These are phyloP conservation scores for Leccinum barrowsii DNA, from an alignment of 768 basidiomycete genomes.

Conservation along the genomic window DNA sequence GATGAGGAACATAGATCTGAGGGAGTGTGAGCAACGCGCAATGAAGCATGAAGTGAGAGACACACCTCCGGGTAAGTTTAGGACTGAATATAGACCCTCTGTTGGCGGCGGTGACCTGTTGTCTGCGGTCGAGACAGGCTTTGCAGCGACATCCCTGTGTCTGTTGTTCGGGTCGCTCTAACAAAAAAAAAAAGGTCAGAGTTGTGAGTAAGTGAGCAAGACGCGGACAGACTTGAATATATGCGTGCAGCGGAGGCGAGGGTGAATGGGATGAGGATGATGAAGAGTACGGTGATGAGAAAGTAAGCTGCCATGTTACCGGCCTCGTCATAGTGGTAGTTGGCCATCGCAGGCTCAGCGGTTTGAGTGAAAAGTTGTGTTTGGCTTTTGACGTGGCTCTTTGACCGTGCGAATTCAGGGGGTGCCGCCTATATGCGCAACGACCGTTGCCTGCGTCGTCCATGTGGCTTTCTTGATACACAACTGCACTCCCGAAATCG, in stretches of 20 bases:
- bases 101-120: slow-evolving; percentile 39
- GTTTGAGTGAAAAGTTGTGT: neutral
- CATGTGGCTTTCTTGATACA: too few relatives aligned
- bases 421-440: too few relatives aligned
- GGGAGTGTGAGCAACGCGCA: neutral
- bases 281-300: slow-evolving; percentile 81
- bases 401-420: slow-evolving; percentile 21
- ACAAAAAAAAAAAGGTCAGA: too few relatives aligned
- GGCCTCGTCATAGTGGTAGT: slow-evolving; percentile 82
- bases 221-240: slow-evolving; percentile 41
- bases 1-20: slow-evolving; percentile 56
- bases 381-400: slow-evolving; percentile 12
- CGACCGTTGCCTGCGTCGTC: too few relatives aligned
- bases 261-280: slow-evolving; percentile 79
- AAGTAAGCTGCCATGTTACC: slow-evolving; percentile 90
- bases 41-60: neutral
- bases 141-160: slow-evolving; percentile 56
- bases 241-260: slow-evolving; percentile 41
- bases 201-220: slow-evolving; percentile 8
- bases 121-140: slow-evolving; percentile 55
- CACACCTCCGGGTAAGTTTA: slow-evolving; percentile 51
- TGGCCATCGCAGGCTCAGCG: slow-evolving; percentile 48
- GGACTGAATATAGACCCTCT: slow-evolving; percentile 47
- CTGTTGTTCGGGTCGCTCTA: slow-evolving; percentile 33
- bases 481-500: too few relatives aligned